Conservation (phyloP, 2,329 filamentous ascomycete genomes). For the Saccharata proteae region DNA sequence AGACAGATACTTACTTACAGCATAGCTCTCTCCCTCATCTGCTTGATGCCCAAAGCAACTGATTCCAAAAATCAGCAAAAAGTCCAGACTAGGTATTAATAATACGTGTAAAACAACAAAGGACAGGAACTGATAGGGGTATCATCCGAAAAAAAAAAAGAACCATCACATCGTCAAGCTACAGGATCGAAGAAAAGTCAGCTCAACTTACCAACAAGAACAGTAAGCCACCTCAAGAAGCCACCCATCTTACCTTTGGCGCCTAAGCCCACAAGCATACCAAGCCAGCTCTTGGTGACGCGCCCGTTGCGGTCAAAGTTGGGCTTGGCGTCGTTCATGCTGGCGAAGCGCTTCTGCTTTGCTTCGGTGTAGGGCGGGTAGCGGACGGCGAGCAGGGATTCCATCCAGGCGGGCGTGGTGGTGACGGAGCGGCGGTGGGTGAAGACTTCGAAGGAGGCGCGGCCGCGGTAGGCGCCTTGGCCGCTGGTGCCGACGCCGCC, state of each 20-base stretch:
- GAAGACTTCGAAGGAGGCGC: constrained; percentile 58
- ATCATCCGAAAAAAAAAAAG: neutral
- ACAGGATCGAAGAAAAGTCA: constrained; percentile 1
- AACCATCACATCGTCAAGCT: no score
- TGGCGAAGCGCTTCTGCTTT: constrained; percentile 41
- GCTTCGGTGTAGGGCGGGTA: constrained; percentile 48
- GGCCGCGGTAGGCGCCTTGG: constrained; percentile 64
- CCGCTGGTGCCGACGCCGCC: constrained; percentile 76
- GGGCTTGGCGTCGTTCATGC: constrained; percentile 40
- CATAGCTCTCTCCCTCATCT: constrained; percentile 1
- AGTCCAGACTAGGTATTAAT: no score
- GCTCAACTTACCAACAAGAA: constrained; percentile 7
- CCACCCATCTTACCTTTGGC: constrained; percentile 7
- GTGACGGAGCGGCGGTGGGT: constrained; percentile 50
- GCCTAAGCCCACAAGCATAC: constrained; percentile 6
- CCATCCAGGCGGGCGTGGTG: constrained; percentile 54
- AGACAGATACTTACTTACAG: constrained; percentile 1
- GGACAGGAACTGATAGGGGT: no score
- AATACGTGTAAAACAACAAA: no score
- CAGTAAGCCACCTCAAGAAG: constrained; percentile 2
- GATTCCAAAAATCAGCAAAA: neutral
- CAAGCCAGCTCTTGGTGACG: constrained; percentile 22
- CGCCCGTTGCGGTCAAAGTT: constrained; percentile 49
- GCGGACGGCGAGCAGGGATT: constrained; percentile 53
- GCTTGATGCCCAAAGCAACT: constrained; percentile 3